Evolutionary conservation across 495 filamentous ascomycete genomes (phyloP).

Genomic region (Podospora pseudoanserina): DNA sequence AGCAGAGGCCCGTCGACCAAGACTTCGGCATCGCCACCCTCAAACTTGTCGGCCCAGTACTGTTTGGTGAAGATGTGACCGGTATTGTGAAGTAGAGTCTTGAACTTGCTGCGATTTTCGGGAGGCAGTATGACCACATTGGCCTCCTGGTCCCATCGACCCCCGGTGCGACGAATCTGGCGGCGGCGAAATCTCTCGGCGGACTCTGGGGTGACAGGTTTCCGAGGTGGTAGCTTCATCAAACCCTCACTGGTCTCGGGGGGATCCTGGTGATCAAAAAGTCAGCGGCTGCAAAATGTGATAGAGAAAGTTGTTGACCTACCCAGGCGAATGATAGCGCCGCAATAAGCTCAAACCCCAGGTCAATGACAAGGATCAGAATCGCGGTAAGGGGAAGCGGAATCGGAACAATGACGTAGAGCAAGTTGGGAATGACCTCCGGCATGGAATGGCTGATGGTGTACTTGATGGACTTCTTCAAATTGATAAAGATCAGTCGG

Average conservation of each 20-base stretch:
- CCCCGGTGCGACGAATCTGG: conserved; percentile 25
- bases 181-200: conserved; percentile 29
- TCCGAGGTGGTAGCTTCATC: conserved; percentile 32
- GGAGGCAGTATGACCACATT: conserved; percentile 21
- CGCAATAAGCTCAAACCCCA: conserved; percentile 22
- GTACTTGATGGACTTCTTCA: conserved; percentile 54
- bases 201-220: conserved; percentile 31
- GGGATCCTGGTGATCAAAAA: conserved; percentile 5
- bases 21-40: conserved; percentile 31
- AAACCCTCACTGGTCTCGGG: conserved; percentile 26
- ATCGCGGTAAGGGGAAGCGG: conserved; percentile 21
- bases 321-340: conserved; percentile 22
- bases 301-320: background rate
- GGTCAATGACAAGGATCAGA: conserved; percentile 23
- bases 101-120: conserved; percentile 24
- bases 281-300: background rate
- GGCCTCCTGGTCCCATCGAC: conserved; percentile 29
- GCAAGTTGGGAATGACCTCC: conserved; percentile 22
- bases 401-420: conserved; percentile 22
- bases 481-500: conserved; percentile 62
- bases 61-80: conserved; percentile 21
- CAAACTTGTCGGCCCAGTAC: conserved; percentile 32
- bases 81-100: conserved; percentile 16
- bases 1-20: conserved; percentile 32
- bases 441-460: conserved; percentile 22